Evolutionary conservation across 2,329 filamentous ascomycete species (phyloP).

Genomic region (Ophiostoma pallidulum): DNA sequence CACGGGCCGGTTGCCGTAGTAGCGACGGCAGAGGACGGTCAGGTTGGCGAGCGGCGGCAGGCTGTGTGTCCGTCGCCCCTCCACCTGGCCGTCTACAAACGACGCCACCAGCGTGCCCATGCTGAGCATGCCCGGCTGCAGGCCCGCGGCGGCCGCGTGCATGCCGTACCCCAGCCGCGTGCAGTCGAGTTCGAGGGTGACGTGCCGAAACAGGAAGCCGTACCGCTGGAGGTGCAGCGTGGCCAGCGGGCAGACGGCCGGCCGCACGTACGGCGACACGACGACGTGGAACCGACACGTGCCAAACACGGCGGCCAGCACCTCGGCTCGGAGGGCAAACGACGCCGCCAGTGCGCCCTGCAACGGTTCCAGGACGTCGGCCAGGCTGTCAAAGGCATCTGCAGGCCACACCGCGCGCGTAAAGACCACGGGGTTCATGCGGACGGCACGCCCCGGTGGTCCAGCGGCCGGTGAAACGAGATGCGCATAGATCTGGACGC

Average conservation of each 20-base stretch:
- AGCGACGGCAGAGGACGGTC: conserved; percentile 3
- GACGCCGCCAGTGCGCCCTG: neutral
- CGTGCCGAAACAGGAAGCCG: conserved; percentile 26
- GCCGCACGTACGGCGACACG: conserved; percentile 29
- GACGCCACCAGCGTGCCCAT: conserved; percentile 21
- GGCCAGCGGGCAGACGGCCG: conserved; percentile 25
- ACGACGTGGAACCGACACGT: conserved; percentile 29
- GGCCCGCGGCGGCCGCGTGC: conserved; percentile 15
- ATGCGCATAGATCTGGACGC: neutral
- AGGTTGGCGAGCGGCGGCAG: neutral
- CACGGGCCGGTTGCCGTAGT: conserved; percentile 10
- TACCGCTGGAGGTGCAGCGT: conserved; percentile 28
- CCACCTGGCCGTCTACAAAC: conserved; percentile 20
- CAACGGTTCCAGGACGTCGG: conserved; percentile 15
- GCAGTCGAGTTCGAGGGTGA: conserved; percentile 34
- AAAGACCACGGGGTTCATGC: conserved; percentile 23
- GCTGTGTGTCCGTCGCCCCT: neutral
- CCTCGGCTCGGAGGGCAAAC: conserved; percentile 28
- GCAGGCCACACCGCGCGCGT: conserved; percentile 28
- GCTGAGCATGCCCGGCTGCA: conserved; percentile 20
- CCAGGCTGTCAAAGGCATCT: conserved; percentile 25
- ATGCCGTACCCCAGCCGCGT: conserved; percentile 28
- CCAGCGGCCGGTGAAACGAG: neutral
- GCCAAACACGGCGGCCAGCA: conserved; percentile 28
- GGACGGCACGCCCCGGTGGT: conserved; percentile 1